Evolutionary conservation across 371 early-diverging fungal species (phyloP).

Genomic region (Thermomucor indicae-seudaticae): DNA sequence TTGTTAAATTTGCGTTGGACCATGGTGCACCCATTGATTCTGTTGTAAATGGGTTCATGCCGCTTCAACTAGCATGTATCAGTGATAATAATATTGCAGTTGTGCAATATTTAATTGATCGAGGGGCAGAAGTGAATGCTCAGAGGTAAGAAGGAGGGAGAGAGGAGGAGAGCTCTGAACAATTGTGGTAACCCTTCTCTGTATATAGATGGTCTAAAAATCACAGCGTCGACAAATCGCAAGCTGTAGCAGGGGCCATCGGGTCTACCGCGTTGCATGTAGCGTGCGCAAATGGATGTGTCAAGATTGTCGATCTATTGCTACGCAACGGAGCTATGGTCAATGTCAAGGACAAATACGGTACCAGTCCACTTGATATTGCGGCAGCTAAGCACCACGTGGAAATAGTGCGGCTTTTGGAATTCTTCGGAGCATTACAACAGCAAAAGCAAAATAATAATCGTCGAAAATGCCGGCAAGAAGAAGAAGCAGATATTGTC

Average conservation of each 20-base stretch:
- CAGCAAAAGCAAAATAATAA: background rate
- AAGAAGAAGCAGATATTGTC: background rate
- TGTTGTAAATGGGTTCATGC: conserved; percentile 63
- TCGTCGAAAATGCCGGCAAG: background rate
- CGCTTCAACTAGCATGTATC: conserved; percentile 68
- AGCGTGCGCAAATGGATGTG: conserved; percentile 69
- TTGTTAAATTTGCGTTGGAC: conserved; percentile 69
- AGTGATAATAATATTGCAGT: conserved; percentile 61
- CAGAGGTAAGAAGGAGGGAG: conserved; percentile 33
- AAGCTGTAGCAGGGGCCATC: conserved; percentile 44
- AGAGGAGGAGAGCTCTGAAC: background rate
- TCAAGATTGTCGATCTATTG: conserved; percentile 53
- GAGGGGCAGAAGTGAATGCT: conserved; percentile 70
- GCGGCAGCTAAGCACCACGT: conserved; percentile 54
- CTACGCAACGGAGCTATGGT: conserved; percentile 58
- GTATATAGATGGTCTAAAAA: conserved; percentile 26
- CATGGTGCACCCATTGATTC: conserved; percentile 70
- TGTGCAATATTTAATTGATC: conserved; percentile 66
- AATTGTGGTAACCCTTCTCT: background rate
- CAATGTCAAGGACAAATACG: conserved; percentile 61
- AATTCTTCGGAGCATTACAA: conserved; percentile 12
- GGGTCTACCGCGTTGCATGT: conserved; percentile 74
- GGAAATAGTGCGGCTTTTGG: conserved; percentile 37
- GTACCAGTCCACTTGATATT: conserved; percentile 53
- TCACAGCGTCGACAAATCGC: conserved; percentile 25